Evolutionary conservation across 2,329 filamentous ascomycete genomes (phyloP), one percentile per base, ranked within the genome.

Genomic region (Fulvia fulva): DNA sequence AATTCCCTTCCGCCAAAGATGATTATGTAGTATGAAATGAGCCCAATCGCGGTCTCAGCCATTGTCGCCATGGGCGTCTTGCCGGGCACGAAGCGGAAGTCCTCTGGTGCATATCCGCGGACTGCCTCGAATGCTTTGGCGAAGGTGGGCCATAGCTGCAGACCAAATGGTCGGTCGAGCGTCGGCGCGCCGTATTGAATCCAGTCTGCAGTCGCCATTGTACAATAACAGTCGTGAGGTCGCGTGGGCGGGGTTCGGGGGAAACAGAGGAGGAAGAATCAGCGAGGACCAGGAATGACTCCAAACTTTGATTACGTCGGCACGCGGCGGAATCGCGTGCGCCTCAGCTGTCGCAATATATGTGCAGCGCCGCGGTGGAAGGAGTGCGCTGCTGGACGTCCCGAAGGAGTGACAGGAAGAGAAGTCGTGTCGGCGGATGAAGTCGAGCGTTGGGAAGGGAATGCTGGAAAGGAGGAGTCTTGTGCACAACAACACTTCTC

Each of bases 131-230:
- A 97, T 68, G 82, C 87, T 80, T 91, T 90, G 79, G 88, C 89
- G 83, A 97, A 97, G 77, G 95, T 86, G 68, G 93, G 91, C 94
- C 94, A 97, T 76, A 97, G 79, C 64, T 89, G 82, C 67, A 97
- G 80, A 75, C 93, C 94, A 71, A 97, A 97, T 32, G 93, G 93
- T 65, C 89, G 86, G 74, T 97, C 92, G 76, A 97, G 82, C 62
- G 91, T 91, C 57, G 93, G 93, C 66, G 86, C 74, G 73, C 79
- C 79, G 67, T 73, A 67, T 61, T 78, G 69, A 59, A 81, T 75
- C 77, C 76, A 90, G 82, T 73, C 77, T 63, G 74, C 77, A 64
- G 69, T 77, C 59, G 76, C 77, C 80, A 83, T 83, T 70, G 53
- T 55, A 56, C 44, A 55, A 53, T 28, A 51, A 23, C 53, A 11